Percentiles rank a stretch among this genome's conserved stretches.
phyloP scores from a whole-genome alignment of 2,329 filamentous ascomycete genomes.

The Kalmusia sp. region DNA sequence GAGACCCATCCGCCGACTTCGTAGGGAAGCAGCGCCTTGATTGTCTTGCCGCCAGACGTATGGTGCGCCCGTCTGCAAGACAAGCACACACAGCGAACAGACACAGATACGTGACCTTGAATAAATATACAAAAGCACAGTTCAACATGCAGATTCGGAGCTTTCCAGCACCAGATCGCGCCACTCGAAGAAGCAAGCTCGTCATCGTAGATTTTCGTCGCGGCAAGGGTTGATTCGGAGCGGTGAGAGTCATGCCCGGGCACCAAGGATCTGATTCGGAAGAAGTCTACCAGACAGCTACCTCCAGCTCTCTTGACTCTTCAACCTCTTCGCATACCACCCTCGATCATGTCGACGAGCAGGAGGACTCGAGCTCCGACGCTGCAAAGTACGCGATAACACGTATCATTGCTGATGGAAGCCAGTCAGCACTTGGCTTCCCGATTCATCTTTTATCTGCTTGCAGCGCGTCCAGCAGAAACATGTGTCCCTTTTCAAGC shows the following conservation, averaged over 20 bases:
- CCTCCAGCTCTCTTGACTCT: not conserved
- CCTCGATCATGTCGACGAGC: conserved; percentile 1
- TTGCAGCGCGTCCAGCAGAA: conserved; percentile 34
- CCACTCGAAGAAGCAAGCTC: conserved; percentile 25
- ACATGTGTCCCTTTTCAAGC: conserved; percentile 39
- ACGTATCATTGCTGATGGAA: not conserved
- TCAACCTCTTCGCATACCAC: not conserved
- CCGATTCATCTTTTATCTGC: conserved; percentile 34
- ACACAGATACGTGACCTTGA: not conserved
- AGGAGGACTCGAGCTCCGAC: not conserved
- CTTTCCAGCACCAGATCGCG: conserved; percentile 17
- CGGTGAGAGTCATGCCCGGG: conserved; percentile 22
- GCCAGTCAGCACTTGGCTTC: conserved; percentile 12
- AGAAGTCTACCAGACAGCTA: not conserved
- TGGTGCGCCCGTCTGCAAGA: conserved; percentile 3
- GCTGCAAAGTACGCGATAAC: not conserved
- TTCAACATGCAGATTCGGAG: not conserved
- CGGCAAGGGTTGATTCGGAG: conserved; percentile 18
- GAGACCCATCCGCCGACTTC: not conserved
- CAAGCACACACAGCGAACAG: conserved; percentile 1
- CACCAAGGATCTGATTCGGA: conserved; percentile 11
- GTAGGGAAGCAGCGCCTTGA: not conserved
- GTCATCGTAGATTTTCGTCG: conserved; percentile 22
- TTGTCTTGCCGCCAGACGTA: not conserved
- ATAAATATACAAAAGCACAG: not conserved